Evolutionary conservation across 2,329 filamentous ascomycete species (phyloP), one percentile per base, ranked within the genome.

Genomic region (Apiospora sp.): DNA sequence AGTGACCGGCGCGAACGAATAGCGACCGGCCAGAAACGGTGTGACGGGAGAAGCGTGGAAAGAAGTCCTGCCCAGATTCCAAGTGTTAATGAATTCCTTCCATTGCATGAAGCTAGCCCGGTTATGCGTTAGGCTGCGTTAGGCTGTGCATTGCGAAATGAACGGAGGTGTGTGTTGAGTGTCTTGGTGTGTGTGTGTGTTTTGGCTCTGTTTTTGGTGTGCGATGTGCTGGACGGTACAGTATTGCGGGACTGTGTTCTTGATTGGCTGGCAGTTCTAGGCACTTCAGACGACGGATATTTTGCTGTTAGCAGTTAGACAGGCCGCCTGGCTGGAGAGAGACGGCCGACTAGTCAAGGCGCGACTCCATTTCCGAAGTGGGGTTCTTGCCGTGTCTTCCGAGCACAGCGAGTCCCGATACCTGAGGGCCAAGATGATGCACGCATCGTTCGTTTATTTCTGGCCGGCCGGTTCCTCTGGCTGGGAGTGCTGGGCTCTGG

Each of bases 251-350:
- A 41, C 58, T 64, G 58, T 37, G 34, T 14, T 64, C 34, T 24
- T 64, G 58, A 64, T 64, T 41, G 58, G 58, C 34, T 12, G 58
- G 58, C 30, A 64, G 30, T 61, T 64, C 58, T 19, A 5, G 58
- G 58, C 30, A 64, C 16, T 61, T 64, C 58, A 41, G 58, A 64
- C 22, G 58, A 61, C 54, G 58, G 34, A 37, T 64, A 37, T 41
- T 37, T 64, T 37, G 58, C 58, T 64, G 22, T 64, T 64, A 64
- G 58, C 58, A 64, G 58, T 64, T 64, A 64, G 58, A 14, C 30
- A 61, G 16, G 16, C 54, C 34, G 49, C 27, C 30, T 12, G 49
- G 24, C 24, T 27, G 27, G 49, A 14, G 49, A n/a, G 27, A 58
- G 51, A 58, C 34, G 16, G 14, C 13, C 27, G 27, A 58, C 54